These are phyloP conservation scores for Blastomyces emzantsi DNA, from an alignment of 2,329 filamentous ascomycete species.

Conservation along the genomic window DNA sequence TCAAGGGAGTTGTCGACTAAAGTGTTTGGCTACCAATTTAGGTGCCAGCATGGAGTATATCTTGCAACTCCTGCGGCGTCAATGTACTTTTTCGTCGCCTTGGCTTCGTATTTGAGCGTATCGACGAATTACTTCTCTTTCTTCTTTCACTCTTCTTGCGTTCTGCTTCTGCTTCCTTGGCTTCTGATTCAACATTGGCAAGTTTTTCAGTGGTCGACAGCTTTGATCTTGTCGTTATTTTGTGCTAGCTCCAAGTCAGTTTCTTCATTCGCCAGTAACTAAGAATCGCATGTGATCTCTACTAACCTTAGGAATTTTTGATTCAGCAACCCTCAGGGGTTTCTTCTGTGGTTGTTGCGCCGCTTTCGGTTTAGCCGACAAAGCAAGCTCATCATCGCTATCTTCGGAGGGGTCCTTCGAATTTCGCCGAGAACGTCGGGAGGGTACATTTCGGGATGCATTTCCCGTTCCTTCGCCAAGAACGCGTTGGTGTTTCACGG, in stretches of 20 bases:
- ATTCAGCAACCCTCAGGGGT: slow-evolving; percentile 22
- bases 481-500: neutral
- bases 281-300: neutral
- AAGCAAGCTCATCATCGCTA: slow-evolving; percentile 29
- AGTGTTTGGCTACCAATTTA: neutral
- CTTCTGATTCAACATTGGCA: slow-evolving; percentile 36
- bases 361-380: slow-evolving; percentile 27
- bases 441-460: neutral
- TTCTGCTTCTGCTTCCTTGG: slow-evolving; percentile 30
- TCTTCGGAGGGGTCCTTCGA: slow-evolving; percentile 11
- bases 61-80: slow-evolving; percentile 12
- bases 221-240: slow-evolving; percentile 17
- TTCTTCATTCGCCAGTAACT: slow-evolving; percentile 3
- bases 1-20: neutral
- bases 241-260: slow-evolving; percentile 12
- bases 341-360: slow-evolving; percentile 25
- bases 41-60: neutral
- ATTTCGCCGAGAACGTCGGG: slow-evolving; percentile 1
- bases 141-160: slow-evolving; percentile 29
- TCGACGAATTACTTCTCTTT: slow-evolving; percentile 26
- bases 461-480: slow-evolving; percentile 13
- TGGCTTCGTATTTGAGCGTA: slow-evolving; percentile 21
- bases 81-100: slow-evolving; percentile 21
- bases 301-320: slow-evolving; percentile 27
- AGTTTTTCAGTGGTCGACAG: slow-evolving; percentile 37